Base-by-base conservation (phyloP, 2,329 filamentous ascomycete genomes). In the Chaetoscypha palmicola region DNA sequence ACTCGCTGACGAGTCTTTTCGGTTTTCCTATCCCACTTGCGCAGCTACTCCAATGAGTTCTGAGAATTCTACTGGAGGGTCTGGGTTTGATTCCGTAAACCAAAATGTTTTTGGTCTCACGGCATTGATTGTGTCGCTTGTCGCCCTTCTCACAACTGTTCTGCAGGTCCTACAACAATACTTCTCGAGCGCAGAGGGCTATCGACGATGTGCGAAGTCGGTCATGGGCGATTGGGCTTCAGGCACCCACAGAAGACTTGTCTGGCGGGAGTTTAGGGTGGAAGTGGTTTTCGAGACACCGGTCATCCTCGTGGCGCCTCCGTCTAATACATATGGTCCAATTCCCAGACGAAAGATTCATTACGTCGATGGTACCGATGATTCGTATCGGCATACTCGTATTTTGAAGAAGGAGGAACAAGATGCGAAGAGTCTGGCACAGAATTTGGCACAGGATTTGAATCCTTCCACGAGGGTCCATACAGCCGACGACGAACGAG, bases 401-500 rank as follows among this genome's bases (percentile, higher is more conserved):
- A 48, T 59, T 5, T 31, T 55, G 4, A 35, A 35, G 5, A 42
- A 30, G 2, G 4, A 21, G 3, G 53, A 39, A 16, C 50, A 57
- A 34, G 3, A 35, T 9, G 16, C 40, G 20, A n/a, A n/a, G n/a
- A n/a, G n/a, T n/a, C n/a, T n/a, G n/a, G n/a, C n/a, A n/a, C n/a
- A n/a, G n/a, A n/a, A n/a, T n/a, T n/a, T n/a, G n/a, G n/a, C n/a
- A n/a, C 49, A 31, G n/a, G 49, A 53, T 10, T 8, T 31, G 5
- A 37, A 54, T 31, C 30, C 52, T 2, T 43, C 35, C 12, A 36
- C 45, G 23, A 47, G 53, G 16, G 64, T 77, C 0, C 72, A 74
- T 48, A 78, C 74, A 2, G 71, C 73, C 4, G 72, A 77, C 51
- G 75, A 76, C 43, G 74, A 77, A 54, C 61, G 68, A n/a, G 71